Evolutionary conservation across 2,329 filamentous ascomycete genomes (phyloP).

Genomic region (Apiospora pterosperma): DNA sequence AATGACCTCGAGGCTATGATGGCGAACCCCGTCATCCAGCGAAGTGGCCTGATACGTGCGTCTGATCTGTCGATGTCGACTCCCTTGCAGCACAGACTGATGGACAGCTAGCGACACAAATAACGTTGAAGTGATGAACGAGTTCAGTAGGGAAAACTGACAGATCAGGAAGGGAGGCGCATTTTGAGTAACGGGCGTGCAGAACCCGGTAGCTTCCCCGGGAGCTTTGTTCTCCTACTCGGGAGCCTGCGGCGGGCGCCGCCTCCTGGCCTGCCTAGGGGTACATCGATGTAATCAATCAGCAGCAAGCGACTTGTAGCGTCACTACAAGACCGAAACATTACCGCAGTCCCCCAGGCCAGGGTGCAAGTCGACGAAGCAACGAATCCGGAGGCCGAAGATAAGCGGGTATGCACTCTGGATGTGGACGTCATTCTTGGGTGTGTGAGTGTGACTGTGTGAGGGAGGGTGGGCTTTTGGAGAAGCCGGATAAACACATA

Average conservation of each 20-base stretch:
- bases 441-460: background rate
- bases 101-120: too few relatives aligned
- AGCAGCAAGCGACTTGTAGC: background rate
- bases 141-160: background rate
- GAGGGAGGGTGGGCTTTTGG: background rate
- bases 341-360: background rate
- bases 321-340: background rate
- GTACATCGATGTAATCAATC: too few relatives aligned
- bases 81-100: background rate
- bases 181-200: background rate
- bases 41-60: background rate
- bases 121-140: background rate
- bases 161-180: background rate
- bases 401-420: background rate
- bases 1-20: background rate
- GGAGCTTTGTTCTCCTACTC: background rate
- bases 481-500: constrained; percentile 1
- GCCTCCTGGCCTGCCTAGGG: too few relatives aligned
- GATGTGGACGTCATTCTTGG: background rate
- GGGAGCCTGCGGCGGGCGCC: background rate
- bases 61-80: background rate
- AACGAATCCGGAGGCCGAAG: background rate
- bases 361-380: background rate
- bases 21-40: background rate
- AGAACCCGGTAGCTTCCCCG: background rate